Percentiles rank a stretch among this genome's conserved stretches.
These are phyloP conservation scores for Ammopiptanthus mongolicus DNA, from an alignment of 306 rosid species.

Conservation along the genomic window DNA sequence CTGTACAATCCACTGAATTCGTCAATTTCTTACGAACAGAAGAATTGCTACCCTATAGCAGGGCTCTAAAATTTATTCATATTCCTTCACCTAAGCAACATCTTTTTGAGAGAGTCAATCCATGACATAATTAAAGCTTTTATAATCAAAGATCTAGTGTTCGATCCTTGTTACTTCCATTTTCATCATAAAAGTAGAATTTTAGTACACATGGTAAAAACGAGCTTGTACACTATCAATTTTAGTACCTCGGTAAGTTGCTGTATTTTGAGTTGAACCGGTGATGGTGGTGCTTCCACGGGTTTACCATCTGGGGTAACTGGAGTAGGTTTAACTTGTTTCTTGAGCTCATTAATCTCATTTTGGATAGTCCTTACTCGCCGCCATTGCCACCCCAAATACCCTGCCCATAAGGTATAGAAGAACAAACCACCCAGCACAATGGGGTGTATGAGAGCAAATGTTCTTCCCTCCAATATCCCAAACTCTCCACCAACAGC, in stretches of 20 bases:
- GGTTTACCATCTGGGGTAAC: constrained; percentile 45
- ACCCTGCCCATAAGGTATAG: constrained; percentile 82
- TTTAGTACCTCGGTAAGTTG: constrained; percentile 82
- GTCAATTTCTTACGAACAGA: no score
- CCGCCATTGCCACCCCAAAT: constrained; percentile 91
- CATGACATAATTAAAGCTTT: no score
- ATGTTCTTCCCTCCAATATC: constrained; percentile 69
- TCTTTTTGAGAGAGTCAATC: no score
- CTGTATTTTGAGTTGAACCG: constrained; percentile 60
- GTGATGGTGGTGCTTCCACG: constrained; percentile 52
- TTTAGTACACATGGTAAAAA: no score
- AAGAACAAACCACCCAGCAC: constrained; percentile 64
- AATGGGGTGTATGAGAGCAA: constrained; percentile 73
- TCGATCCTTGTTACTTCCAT: no score
- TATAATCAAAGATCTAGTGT: no score
- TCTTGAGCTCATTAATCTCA: constrained; percentile 75
- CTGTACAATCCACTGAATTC: no score
- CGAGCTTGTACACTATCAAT: no score
- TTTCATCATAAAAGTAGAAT: no score
- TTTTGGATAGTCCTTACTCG: constrained; percentile 63
- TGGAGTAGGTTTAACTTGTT: constrained; percentile 55
- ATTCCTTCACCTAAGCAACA: no score
- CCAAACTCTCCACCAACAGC: constrained; percentile 80
- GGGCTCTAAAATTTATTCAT: no score
- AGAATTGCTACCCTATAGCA: no score